Evolutionary conservation across 495 filamentous ascomycete species (phyloP).

Genomic region (Aspergillus carlsbadensis): DNA sequence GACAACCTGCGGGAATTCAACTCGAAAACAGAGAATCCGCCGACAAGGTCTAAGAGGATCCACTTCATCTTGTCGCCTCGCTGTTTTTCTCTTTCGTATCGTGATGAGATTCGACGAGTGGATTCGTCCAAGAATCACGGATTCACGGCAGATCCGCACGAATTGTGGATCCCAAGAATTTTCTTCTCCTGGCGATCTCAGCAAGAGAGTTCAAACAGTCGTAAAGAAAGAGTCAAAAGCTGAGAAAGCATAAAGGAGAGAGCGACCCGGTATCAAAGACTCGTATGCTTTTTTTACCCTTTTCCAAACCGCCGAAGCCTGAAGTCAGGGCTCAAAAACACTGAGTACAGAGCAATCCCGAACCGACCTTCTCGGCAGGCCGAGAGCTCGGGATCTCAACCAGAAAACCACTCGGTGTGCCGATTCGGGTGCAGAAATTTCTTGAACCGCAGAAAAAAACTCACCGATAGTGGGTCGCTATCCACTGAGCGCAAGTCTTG

Average conservation of each 20-base stretch:
- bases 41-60: not conserved
- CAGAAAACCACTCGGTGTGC: constrained; percentile 19
- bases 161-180: not conserved
- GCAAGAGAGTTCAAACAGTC: not conserved
- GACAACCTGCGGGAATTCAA: constrained; percentile 2
- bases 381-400: constrained; percentile 14
- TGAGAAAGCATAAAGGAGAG: not conserved
- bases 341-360: constrained; percentile 3
- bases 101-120: not conserved
- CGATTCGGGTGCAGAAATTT: constrained; percentile 19
- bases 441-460: not conserved
- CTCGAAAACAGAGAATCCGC: not conserved
- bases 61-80: not conserved
- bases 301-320: no score
- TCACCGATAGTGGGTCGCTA: constrained; percentile 15
- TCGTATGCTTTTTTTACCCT: no score
- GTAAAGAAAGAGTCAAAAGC: no score
- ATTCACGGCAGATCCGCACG: constrained; percentile 4
- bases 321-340: no score
- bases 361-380: constrained; percentile 12
- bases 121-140: constrained; percentile 9
- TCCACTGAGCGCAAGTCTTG: constrained; percentile 7
- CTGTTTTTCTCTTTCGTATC: not conserved
- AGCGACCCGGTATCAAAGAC: no score
- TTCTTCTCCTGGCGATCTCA: constrained; percentile 1